phyloP scores from a whole-genome alignment of 192 early-diverging fungal species.

The Lunasporangiospora selenospora region DNA sequence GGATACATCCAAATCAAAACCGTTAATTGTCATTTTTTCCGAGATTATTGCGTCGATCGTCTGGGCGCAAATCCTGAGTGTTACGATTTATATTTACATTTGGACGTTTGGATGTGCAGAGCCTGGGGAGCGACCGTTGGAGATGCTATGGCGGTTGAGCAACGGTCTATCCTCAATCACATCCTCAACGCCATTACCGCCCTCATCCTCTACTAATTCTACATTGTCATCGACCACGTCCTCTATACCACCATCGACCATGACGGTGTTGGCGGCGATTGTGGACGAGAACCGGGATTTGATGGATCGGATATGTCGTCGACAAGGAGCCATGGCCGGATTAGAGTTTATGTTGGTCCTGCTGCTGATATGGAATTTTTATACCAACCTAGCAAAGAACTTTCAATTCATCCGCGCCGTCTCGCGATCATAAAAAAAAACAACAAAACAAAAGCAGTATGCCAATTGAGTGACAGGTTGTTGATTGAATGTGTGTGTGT shows the following conservation, averaged over 20 bases:
- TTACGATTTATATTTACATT: slow-evolving; percentile 24
- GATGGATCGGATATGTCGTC: slow-evolving; percentile 10
- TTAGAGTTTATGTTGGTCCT: slow-evolving; percentile 20
- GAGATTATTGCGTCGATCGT: slow-evolving; percentile 27
- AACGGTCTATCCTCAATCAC: neutral
- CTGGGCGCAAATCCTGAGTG: slow-evolving; percentile 39
- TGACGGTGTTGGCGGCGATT: no score
- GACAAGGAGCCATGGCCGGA: slow-evolving; percentile 24
- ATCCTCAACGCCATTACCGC: no score
- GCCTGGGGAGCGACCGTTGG: neutral
- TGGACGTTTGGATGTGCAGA: slow-evolving; percentile 29
- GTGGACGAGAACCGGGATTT: neutral
- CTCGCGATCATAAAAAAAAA: no score
- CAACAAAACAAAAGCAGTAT: no score
- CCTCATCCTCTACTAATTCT: no score
- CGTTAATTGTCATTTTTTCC: slow-evolving; percentile 29
- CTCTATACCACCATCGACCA: no score
- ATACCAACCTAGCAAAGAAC: slow-evolving; percentile 36
- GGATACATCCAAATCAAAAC: slow-evolving; percentile 21
- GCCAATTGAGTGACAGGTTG: no score
- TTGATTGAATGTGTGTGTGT: no score
- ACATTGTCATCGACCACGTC: no score
- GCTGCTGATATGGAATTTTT: slow-evolving; percentile 40
- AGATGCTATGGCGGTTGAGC: slow-evolving; percentile 2
- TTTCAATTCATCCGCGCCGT: slow-evolving; percentile 26